Conservation (phyloP, 805 yeast species). For the Suhomyces vadensis region DNA sequence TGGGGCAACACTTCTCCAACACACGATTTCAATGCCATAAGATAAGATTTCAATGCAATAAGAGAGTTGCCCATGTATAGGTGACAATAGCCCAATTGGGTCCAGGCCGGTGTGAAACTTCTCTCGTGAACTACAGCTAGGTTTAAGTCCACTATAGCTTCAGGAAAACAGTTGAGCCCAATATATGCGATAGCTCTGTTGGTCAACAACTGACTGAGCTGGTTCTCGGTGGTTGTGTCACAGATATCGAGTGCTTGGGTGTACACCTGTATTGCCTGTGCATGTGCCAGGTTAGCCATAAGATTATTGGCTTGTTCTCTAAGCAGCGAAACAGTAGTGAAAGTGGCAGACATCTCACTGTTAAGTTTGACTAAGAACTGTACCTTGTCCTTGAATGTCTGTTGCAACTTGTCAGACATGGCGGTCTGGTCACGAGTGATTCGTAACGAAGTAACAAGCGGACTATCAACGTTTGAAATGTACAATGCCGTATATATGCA, state of each 20-base stretch:
- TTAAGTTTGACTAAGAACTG: background rate
- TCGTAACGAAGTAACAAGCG: too few species aligned
- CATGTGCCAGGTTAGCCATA: conserved; percentile 36
- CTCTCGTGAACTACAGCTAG: conserved; percentile 31
- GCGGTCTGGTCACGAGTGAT: too few species aligned
- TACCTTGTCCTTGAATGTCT: background rate
- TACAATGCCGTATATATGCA: too few species aligned
- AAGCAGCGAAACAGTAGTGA: conserved; percentile 15
- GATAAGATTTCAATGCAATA: conserved; percentile 34
- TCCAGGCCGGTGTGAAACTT: conserved; percentile 44
- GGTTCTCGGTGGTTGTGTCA: conserved; percentile 12
- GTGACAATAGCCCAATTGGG: conserved; percentile 45
- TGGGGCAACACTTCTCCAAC: conserved; percentile 35
- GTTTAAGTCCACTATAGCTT: conserved; percentile 39
- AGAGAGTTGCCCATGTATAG: conserved; percentile 40
- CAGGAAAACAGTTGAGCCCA: conserved; percentile 41
- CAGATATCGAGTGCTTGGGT: conserved; percentile 36
- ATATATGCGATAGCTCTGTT: conserved; percentile 45
- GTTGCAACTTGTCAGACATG: background rate
- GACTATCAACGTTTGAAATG: too few species aligned
- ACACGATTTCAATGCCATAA: conserved; percentile 29
- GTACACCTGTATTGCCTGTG: conserved; percentile 41
- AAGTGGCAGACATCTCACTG: background rate
- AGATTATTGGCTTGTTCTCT: conserved; percentile 44
- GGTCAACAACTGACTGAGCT: conserved; percentile 34